A percentile compares a stretch with the other conserved stretches of the same genome.
Evolutionary conservation across 2,329 filamentous ascomycete genomes (phyloP).

Genomic region (Trichophyton simii): DNA sequence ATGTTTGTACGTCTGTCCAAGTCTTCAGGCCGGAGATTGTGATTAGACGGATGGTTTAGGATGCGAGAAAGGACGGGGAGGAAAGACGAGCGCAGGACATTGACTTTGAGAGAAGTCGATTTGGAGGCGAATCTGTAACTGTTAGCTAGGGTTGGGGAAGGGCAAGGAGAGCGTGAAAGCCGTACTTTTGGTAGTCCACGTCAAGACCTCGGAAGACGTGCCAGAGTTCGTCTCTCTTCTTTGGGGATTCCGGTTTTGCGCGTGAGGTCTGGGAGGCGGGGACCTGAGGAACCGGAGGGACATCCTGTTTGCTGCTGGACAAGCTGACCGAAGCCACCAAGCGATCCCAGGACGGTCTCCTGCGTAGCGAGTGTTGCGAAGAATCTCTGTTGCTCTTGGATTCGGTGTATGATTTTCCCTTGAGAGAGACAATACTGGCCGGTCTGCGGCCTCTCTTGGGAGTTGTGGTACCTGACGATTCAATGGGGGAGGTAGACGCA

Average conservation of each 20-base stretch:
- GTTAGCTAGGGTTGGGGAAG: constrained; percentile 8
- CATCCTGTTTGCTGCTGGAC: constrained; percentile 26
- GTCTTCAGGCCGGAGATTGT: constrained; percentile 58
- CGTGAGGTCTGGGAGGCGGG: constrained; percentile 21
- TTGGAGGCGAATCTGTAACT: constrained; percentile 54
- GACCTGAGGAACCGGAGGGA: constrained; percentile 37
- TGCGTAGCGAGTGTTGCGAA: constrained; percentile 29
- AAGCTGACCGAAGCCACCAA: constrained; percentile 31
- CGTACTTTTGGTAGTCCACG: constrained; percentile 53
- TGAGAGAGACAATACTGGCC: constrained; percentile 29
- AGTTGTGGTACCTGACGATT: constrained; percentile 9
- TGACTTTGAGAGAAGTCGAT: constrained; percentile 59
- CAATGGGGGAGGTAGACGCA: neutral
- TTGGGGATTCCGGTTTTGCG: constrained; percentile 26
- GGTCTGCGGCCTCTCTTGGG: constrained; percentile 30
- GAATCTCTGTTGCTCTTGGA: constrained; percentile 27
- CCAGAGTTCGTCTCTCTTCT: constrained; percentile 59
- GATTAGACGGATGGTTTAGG: constrained; percentile 53
- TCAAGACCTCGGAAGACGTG: constrained; percentile 55
- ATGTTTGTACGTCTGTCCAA: constrained; percentile 67
- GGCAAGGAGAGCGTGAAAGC: constrained; percentile 8
- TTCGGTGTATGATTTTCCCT: constrained; percentile 22
- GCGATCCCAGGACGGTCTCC: constrained; percentile 36
- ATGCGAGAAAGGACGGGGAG: constrained; percentile 67
- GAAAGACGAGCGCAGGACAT: constrained; percentile 57